phyloP scores from a whole-genome alignment of 371 early-diverging fungal species.

The Phascolomyces articulosus region DNA sequence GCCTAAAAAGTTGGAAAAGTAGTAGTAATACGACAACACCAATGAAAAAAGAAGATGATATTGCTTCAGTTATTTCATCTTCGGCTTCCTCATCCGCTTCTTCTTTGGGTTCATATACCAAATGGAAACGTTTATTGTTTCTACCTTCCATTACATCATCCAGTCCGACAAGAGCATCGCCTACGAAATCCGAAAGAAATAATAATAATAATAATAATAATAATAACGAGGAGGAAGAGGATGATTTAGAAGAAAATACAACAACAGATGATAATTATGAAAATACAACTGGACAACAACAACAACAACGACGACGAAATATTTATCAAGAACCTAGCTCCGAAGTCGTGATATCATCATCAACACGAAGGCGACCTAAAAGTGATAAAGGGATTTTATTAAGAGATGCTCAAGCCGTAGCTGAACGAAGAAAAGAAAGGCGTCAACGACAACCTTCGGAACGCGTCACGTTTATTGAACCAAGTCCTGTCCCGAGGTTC shows the following conservation, averaged over 20 bases:
- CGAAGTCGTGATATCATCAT: background rate
- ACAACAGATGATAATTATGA: no score
- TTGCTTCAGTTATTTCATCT: background rate
- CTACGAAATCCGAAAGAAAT: background rate
- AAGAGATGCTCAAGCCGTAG: background rate
- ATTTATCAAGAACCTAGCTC: background rate
- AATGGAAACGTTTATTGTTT: background rate
- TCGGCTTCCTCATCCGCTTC: constrained; percentile 9
- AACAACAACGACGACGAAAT: background rate
- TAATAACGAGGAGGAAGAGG: no score
- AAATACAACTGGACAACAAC: background rate
- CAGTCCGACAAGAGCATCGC: background rate
- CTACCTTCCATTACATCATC: background rate
- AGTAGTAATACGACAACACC: background rate
- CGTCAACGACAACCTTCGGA: constrained; percentile 21
- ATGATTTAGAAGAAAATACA: no score
- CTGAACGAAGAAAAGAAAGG: background rate
- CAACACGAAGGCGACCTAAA: background rate
- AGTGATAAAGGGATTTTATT: constrained; percentile 2
- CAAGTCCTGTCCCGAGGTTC: constrained; percentile 51
- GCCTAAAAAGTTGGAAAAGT: constrained; percentile 26
- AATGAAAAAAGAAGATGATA: constrained; percentile 5
- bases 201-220: no score
- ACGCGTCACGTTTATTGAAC: constrained; percentile 47
- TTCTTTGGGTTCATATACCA: constrained; percentile 1